Evolutionary conservation across 345 rosid genomes (phyloP).

Genomic region (Salix viminalis): DNA sequence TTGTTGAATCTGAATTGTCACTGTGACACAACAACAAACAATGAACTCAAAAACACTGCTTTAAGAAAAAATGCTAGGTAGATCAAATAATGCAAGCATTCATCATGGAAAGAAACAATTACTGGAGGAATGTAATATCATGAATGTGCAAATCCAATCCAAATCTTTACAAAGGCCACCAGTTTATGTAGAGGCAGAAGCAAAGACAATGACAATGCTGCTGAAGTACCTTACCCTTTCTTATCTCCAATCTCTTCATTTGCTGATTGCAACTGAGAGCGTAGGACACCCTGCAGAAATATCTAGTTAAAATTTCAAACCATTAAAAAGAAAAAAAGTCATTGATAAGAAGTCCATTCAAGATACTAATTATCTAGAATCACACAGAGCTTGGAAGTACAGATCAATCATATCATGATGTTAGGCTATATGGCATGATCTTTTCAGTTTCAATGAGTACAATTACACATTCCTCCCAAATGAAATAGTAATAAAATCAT

Average conservation of each 20-base stretch:
- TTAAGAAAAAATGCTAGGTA: background rate
- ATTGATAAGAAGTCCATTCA: background rate
- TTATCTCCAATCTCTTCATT: slow-evolving; percentile 70
- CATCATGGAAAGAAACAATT: background rate
- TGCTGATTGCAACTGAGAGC: slow-evolving; percentile 82
- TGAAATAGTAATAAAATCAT: background rate
- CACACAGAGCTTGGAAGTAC: background rate
- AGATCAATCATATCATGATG: background rate
- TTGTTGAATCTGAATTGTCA: slow-evolving; percentile 67
- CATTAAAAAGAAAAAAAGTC: background rate
- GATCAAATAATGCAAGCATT: background rate
- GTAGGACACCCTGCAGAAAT: slow-evolving; percentile 64
- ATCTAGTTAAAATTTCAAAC: slow-evolving; percentile 7
- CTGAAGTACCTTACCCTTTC: slow-evolving; percentile 47
- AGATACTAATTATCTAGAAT: background rate
- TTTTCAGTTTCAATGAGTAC: background rate
- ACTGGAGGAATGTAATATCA: background rate
- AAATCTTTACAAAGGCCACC: background rate
- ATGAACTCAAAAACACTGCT: slow-evolving; percentile 6
- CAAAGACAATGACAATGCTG: background rate
- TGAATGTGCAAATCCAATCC: background rate
- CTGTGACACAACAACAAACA: slow-evolving; percentile 39
- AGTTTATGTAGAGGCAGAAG: background rate
- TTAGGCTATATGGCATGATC: background rate
- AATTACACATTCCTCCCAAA: too few relatives aligned